Percentiles rank a stretch among this genome's conserved stretches.
Evolutionary conservation across 129 eudicot genomes (phyloP).

Genomic region (Flaveria robusta): DNA sequence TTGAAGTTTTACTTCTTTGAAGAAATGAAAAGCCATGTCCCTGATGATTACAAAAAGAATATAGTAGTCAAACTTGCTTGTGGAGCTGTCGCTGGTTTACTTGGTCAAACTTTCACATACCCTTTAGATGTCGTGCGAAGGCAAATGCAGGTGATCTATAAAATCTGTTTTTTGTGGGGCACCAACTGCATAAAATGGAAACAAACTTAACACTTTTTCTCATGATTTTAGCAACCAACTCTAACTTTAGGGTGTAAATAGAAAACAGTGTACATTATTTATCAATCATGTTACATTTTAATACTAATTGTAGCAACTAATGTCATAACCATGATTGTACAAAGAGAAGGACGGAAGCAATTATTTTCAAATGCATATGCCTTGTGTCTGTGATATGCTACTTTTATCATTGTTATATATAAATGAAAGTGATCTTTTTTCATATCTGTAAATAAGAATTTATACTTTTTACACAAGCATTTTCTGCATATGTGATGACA

Average conservation of each 20-base stretch:
- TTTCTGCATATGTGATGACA: background rate
- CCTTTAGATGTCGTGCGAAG: conserved; percentile 97
- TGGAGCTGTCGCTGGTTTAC: conserved; percentile 90
- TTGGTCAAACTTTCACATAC: conserved; percentile 95
- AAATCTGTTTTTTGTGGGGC: conserved; percentile 1
- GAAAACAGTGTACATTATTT: background rate
- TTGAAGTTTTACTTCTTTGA: conserved; percentile 94
- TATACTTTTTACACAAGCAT: too few relatives aligned
- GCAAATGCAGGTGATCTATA: conserved; percentile 86
- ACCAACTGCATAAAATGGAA: background rate
- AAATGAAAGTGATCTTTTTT: too few relatives aligned
- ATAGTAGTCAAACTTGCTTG: conserved; percentile 79
- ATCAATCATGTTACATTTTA: background rate
- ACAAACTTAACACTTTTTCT: background rate
- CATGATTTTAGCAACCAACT: conserved; percentile 2
- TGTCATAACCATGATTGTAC: conserved; percentile 42
- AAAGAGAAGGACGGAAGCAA: conserved; percentile 84
- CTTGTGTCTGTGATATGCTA: too few relatives aligned
- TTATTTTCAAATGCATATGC: conserved; percentile 51
- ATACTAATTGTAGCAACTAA: background rate
- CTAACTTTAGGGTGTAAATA: background rate
- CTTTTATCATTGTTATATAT: too few relatives aligned
- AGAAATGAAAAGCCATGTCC: conserved; percentile 90
- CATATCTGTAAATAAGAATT: background rate
- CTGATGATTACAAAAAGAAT: conserved; percentile 75